Percentiles rank a stretch among this genome's conserved stretches.
These are phyloP conservation scores for Tetradesmus lagerheimii DNA, from an alignment of 139 green algal genomes.

Conservation along the genomic window DNA sequence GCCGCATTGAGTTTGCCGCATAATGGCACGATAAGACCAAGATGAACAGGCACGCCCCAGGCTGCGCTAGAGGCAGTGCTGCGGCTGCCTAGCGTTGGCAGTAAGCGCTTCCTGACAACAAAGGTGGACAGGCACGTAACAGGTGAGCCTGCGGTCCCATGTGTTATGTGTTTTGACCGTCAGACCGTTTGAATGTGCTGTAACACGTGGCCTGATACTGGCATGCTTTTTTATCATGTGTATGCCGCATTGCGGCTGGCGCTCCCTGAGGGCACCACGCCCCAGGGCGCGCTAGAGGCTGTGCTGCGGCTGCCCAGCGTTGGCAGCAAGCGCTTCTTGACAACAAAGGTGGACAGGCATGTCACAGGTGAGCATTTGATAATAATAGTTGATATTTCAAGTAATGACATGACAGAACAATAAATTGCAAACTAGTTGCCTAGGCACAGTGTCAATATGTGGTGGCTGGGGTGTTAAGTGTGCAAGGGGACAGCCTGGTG, in stretches of 20 bases:
- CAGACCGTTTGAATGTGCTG: too few relatives aligned
- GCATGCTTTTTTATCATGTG: too few relatives aligned
- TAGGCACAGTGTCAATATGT: too few relatives aligned
- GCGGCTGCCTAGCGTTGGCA: slow-evolving; percentile 91
- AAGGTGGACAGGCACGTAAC: slow-evolving; percentile 97
- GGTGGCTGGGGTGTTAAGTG: neutral
- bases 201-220: too few relatives aligned
- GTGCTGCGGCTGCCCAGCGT: slow-evolving; percentile 94
- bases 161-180: too few relatives aligned
- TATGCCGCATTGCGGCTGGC: too few relatives aligned
- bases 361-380: slow-evolving; percentile 75
- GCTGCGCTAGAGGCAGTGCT: slow-evolving; percentile 88
- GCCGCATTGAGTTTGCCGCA: too few relatives aligned
- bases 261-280: slow-evolving; percentile 65
- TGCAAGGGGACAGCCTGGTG: too few relatives aligned
- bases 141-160: too few relatives aligned
- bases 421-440: too few relatives aligned
- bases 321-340: slow-evolving; percentile 99
- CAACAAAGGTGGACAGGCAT: slow-evolving; percentile 96
- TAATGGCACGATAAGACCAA: slow-evolving; percentile 68
- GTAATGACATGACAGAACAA: too few relatives aligned
- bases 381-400: too few relatives aligned
- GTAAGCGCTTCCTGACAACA: slow-evolving; percentile 99
- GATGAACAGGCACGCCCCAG: slow-evolving; percentile 38
- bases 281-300: slow-evolving; percentile 70